phyloP scores from a whole-genome alignment of 768 basidiomycete species.

The Mycena indigotica region DNA sequence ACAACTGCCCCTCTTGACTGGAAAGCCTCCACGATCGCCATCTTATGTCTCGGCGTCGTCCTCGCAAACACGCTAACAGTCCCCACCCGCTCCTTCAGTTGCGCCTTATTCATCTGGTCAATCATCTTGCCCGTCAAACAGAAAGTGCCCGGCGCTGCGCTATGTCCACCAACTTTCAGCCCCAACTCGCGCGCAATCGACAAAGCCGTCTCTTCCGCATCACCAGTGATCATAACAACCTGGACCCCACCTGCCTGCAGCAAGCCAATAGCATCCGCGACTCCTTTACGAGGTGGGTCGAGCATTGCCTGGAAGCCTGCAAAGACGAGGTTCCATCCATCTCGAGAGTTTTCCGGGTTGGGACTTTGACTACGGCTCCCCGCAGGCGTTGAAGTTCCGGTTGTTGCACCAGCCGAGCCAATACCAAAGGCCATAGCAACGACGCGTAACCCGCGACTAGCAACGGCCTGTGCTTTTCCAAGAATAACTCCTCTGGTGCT shows the following conservation, averaged over 20 bases:
- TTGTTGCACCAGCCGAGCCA: constrained; percentile 39
- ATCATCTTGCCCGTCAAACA: constrained; percentile 82
- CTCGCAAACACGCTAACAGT: constrained; percentile 88
- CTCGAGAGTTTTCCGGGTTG: constrained; percentile 1
- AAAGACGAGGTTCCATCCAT: constrained; percentile 71
- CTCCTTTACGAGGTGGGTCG: constrained; percentile 92
- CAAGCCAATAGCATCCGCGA: constrained; percentile 83
- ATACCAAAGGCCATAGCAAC: constrained; percentile 92
- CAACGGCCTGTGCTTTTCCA: constrained; percentile 69
- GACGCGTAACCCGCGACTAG: constrained; percentile 78
- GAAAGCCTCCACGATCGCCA: constrained; percentile 95
- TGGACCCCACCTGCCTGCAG: constrained; percentile 88
- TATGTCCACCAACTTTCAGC: constrained; percentile 60
- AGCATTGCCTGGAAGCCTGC: constrained; percentile 94
- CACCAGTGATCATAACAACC: constrained; percentile 98
- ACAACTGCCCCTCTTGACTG: constrained; percentile 88
- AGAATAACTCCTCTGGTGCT: constrained; percentile 69
- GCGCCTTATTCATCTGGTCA: constrained; percentile 78
- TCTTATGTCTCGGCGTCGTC: constrained; percentile 96
- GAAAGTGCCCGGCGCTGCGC: constrained; percentile 30
- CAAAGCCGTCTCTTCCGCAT: constrained; percentile 87
- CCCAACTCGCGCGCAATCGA: constrained; percentile 88
- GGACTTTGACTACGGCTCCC: constrained; percentile 23
- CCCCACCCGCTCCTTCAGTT: constrained; percentile 82
- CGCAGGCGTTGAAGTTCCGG: constrained; percentile 15